phyloP scores from a whole-genome alignment of 2,329 filamentous ascomycete genomes.

The Hyphodiscus sp. region DNA sequence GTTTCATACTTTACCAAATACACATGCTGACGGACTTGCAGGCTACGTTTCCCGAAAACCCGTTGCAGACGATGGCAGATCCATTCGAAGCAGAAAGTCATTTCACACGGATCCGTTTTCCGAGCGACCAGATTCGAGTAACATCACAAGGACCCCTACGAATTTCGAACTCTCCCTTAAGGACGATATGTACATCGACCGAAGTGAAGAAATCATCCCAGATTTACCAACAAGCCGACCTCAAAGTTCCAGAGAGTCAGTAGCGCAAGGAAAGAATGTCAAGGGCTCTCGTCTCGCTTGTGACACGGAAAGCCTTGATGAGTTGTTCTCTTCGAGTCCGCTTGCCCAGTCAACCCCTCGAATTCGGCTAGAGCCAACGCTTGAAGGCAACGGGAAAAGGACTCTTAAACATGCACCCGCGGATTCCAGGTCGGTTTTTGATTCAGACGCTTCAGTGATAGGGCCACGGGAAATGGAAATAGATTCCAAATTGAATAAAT shows the following conservation, averaged over 20 bases:
- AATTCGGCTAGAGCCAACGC: constrained; percentile 18
- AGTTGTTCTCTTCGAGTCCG: constrained; percentile 23
- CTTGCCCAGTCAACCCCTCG: constrained; percentile 25
- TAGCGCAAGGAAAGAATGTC: neutral
- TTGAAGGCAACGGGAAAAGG: constrained; percentile 14
- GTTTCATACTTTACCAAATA: too few species aligned
- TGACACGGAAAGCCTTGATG: constrained; percentile 13
- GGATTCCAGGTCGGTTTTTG: constrained; percentile 16
- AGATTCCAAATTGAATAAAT: neutral
- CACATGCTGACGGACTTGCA: too few species aligned
- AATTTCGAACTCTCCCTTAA: constrained; percentile 9
- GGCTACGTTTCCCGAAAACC: constrained; percentile 14
- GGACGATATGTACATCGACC: constrained; percentile 6
- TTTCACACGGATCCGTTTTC: constrained; percentile 13
- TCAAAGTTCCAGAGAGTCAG: neutral
- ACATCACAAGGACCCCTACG: constrained; percentile 8
- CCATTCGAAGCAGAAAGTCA: constrained; percentile 12
- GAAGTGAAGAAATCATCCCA: constrained; percentile 3
- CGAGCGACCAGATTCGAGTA: constrained; percentile 5
- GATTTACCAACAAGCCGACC: constrained; percentile 6
- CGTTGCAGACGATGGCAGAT: constrained; percentile 12
- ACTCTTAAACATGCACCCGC: constrained; percentile 13
- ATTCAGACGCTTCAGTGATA: constrained; percentile 6
- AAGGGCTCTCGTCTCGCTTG: neutral
- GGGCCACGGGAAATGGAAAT: neutral